phyloP scores from a whole-genome alignment of 805 yeast species.

The Saccharomycopsis amapae region DNA sequence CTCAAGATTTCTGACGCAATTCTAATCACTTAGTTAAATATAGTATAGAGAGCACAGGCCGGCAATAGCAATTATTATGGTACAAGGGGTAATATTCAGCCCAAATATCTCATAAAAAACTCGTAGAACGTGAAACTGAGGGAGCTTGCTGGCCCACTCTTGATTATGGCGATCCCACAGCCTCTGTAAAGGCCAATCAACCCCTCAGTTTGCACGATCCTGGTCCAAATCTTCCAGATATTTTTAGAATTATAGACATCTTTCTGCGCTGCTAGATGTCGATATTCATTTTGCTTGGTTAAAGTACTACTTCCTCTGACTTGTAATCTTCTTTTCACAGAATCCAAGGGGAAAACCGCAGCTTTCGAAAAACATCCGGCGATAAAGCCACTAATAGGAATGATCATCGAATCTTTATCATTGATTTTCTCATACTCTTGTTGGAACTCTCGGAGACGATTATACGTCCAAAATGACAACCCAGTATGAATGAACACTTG shows the following conservation, averaged over 20 bases:
- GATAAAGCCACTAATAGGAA: constrained; percentile 57
- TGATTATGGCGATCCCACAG: constrained; percentile 16
- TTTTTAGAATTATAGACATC: constrained; percentile 10
- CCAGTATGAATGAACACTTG: constrained; percentile 20
- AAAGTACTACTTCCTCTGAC: constrained; percentile 35
- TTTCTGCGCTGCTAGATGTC: constrained; percentile 5
- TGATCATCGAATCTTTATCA: constrained; percentile 26
- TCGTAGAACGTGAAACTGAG: constrained; percentile 21
- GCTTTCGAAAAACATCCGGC: constrained; percentile 77
- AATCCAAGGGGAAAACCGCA: constrained; percentile 77
- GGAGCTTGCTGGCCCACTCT: constrained; percentile 21
- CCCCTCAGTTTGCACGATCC: constrained; percentile 15
- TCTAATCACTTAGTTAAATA: too few relatives aligned
- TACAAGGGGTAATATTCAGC: too few relatives aligned
- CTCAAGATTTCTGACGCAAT: too few relatives aligned
- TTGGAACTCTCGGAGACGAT: constrained; percentile 30
- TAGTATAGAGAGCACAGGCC: too few relatives aligned
- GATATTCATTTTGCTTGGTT: constrained; percentile 3
- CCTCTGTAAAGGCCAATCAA: constrained; percentile 19
- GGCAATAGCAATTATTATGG: too few relatives aligned
- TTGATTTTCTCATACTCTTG: constrained; percentile 11
- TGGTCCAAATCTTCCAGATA: constrained; percentile 4
- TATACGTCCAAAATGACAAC: constrained; percentile 19
- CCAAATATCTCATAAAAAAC: constrained; percentile 14
- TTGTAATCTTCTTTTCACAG: constrained; percentile 72